These are phyloP conservation scores for Ophiorrhiza pumila DNA, from an alignment of 257 asterid species.

Conservation along the genomic window DNA sequence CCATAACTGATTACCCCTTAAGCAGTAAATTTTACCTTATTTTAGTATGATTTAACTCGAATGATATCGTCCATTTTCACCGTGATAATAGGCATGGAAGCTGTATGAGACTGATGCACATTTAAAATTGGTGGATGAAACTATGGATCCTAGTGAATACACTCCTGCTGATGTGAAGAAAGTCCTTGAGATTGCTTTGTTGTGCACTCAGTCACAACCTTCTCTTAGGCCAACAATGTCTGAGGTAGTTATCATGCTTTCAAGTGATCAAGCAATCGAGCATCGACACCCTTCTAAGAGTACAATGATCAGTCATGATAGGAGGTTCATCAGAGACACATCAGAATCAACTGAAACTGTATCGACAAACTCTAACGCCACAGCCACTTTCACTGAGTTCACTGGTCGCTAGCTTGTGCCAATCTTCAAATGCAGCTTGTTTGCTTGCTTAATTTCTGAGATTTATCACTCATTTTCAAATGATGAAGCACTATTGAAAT, in stretches of 20 bases:
- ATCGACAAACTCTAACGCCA: constrained; percentile 48
- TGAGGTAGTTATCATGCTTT: constrained; percentile 62
- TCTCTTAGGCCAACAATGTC: constrained; percentile 80
- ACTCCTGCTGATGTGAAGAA: constrained; percentile 50
- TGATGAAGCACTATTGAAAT: background rate
- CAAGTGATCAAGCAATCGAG: constrained; percentile 35
- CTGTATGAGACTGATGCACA: constrained; percentile 51
- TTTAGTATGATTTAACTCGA: background rate
- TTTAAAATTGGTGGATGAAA: constrained; percentile 51
- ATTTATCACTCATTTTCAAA: too few species aligned
- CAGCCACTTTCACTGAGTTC: constrained; percentile 50
- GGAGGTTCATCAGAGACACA: constrained; percentile 20
- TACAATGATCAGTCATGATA: constrained; percentile 30
- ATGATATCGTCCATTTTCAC: background rate
- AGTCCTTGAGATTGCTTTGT: constrained; percentile 59
- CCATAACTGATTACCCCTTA: background rate
- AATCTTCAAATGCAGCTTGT: background rate
- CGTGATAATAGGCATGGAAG: constrained; percentile 61
- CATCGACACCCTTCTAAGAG: constrained; percentile 33
- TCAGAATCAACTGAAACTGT: constrained; percentile 23
- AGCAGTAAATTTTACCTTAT: background rate
- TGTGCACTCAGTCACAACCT: constrained; percentile 69
- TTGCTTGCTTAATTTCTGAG: background rate
- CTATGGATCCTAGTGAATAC: constrained; percentile 46
- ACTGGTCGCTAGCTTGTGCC: constrained; percentile 51